phyloP scores from a whole-genome alignment of 352 stramenopile genomes.

The Aphanomyces stellatus region DNA sequence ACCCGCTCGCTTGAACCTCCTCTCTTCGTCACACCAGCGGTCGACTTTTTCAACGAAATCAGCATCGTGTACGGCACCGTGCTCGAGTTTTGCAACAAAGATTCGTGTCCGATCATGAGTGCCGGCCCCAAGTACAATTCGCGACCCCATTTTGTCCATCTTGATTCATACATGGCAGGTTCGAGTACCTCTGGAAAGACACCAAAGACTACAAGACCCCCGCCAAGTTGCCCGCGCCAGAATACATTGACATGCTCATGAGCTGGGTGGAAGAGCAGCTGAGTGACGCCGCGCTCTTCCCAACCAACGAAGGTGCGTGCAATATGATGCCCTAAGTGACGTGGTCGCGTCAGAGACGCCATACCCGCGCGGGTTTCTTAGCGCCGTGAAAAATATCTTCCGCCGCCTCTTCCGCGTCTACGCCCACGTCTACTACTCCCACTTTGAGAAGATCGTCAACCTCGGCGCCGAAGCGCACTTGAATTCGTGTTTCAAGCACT shows the following conservation, averaged over 20 bases:
- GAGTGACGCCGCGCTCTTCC: constrained; percentile 71
- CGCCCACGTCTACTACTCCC: constrained; percentile 94
- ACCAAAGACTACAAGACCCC: constrained; percentile 61
- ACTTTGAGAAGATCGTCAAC: constrained; percentile 92
- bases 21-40: constrained; percentile 33
- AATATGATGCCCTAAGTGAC: no score
- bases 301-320: constrained; percentile 35
- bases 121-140: constrained; percentile 53
- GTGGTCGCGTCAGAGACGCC: constrained; percentile 24
- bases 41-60: constrained; percentile 94
- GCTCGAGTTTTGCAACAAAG: constrained; percentile 63
- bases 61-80: constrained; percentile 89
- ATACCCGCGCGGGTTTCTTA: constrained; percentile 81
- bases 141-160: no score
- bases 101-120: constrained; percentile 66
- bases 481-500: constrained; percentile 98
- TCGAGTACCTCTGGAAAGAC: constrained; percentile 88
- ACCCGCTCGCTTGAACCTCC: background rate
- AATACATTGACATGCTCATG: constrained; percentile 92
- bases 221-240: constrained; percentile 56
- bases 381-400: constrained; percentile 90
- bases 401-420: constrained; percentile 95
- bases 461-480: constrained; percentile 93
- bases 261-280: constrained; percentile 86
- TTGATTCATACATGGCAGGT: constrained; percentile 26